Percentiles rank a stretch among this genome's conserved stretches.
phyloP scores from a whole-genome alignment of 768 basidiomycete genomes.

The Strobilomyces confusus region DNA sequence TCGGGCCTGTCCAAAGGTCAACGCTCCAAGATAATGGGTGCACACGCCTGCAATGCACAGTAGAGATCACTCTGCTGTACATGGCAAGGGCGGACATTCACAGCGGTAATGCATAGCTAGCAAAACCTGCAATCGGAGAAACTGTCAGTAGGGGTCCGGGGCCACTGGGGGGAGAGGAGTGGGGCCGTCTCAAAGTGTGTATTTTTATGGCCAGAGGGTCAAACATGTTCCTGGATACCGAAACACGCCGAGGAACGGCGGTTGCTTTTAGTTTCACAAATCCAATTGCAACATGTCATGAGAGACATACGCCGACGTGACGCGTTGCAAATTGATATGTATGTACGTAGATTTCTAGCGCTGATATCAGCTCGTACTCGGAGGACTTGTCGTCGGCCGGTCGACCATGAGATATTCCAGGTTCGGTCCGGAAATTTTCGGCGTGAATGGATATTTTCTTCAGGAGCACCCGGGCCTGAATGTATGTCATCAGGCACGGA shows the following conservation, averaged over 20 bases:
- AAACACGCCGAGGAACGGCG: not conserved
- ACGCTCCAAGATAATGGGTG: slow-evolving; percentile 11
- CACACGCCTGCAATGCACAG: slow-evolving; percentile 26
- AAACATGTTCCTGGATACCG: not conserved
- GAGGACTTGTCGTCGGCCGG: no score
- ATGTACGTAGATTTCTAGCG: no score
- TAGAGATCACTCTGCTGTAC: slow-evolving; percentile 20
- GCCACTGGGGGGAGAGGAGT: no score
- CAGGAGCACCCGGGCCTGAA: no score
- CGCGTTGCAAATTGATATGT: no score
- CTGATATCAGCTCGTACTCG: no score
- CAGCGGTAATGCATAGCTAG: slow-evolving; percentile 11
- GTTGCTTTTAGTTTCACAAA: not conserved
- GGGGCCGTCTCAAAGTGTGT: not conserved
- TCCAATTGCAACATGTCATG: not conserved
- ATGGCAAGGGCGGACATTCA: slow-evolving; percentile 26
- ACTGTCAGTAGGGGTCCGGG: not conserved
- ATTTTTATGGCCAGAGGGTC: not conserved
- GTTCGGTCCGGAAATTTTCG: no score
- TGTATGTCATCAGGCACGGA: no score
- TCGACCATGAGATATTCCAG: no score
- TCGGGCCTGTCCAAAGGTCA: not conserved
- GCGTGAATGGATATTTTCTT: no score
- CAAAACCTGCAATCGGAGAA: not conserved
- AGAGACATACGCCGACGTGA: no score